These are phyloP conservation scores for Trichoderma sp. DNA, from an alignment of 2,329 filamentous ascomycete species.

Conservation along the genomic window DNA sequence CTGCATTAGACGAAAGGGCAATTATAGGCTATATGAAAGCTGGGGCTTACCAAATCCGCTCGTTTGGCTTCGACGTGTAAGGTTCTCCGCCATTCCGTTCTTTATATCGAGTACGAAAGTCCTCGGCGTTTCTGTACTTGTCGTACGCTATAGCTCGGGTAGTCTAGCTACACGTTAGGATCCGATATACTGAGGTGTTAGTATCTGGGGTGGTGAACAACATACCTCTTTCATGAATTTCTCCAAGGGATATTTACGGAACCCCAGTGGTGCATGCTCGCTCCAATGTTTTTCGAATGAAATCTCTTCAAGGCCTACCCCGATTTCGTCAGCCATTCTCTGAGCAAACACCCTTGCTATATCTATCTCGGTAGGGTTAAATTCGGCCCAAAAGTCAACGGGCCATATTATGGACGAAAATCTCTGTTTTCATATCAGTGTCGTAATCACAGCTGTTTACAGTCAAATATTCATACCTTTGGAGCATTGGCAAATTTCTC, in stretches of 20 bases:
- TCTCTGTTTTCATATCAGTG: neutral
- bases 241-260: neutral
- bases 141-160: neutral
- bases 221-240: neutral
- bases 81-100: fast-evolving
- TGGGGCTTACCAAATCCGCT: neutral
- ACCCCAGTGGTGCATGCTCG: fast-evolving
- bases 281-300: neutral
- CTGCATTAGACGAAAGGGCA: neutral
- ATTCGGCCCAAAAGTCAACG: too few relatives aligned
- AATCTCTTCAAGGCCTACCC: neutral
- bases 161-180: neutral
- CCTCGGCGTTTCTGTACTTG: neutral
- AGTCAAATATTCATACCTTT: neutral
- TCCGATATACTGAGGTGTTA: neutral
- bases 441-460: fast-evolving
- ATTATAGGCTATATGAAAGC: neutral
- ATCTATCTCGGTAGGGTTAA: neutral
- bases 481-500: neutral
- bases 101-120: neutral
- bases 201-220: neutral
- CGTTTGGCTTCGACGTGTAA: neutral
- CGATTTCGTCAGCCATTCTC: neutral
- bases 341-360: neutral
- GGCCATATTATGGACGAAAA: too few relatives aligned